phyloP scores from a whole-genome alignment of 2,329 filamentous ascomycete species.

The Lecanicillium sp. region DNA sequence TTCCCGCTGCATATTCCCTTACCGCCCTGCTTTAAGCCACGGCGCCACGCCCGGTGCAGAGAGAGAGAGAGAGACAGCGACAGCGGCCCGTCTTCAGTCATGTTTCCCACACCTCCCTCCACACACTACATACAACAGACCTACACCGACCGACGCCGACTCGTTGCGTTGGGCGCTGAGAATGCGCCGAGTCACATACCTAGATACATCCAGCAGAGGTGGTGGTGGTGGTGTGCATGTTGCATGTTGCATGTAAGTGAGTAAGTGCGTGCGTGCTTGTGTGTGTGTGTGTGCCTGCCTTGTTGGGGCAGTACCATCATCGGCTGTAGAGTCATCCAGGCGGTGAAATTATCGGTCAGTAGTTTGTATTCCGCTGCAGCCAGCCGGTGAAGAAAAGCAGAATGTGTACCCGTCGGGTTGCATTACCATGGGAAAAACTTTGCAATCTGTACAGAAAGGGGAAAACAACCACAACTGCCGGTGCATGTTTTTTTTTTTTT shows the following conservation, averaged over 20 bases:
- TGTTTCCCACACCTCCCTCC: neutral
- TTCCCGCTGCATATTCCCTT: too few relatives aligned
- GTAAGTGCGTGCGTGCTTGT: too few relatives aligned
- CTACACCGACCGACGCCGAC: neutral
- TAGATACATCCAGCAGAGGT: neutral
- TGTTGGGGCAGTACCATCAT: neutral
- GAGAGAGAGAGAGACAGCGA: too few relatives aligned
- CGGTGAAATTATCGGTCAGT: slow-evolving; percentile 6
- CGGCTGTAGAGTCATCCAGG: neutral
- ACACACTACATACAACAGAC: neutral
- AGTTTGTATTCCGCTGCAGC: neutral
- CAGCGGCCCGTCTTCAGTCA: slow-evolving; percentile 5
- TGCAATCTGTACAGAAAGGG: too few relatives aligned
- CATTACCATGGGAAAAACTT: too few relatives aligned
- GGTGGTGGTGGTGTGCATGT: neutral
- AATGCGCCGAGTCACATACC: slow-evolving; percentile 4
- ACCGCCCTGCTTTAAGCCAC: slow-evolving; percentile 9
- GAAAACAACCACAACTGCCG: too few relatives aligned
- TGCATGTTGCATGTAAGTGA: too few relatives aligned
- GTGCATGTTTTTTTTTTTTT: too few relatives aligned
- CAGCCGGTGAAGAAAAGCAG: neutral
- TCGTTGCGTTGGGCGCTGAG: slow-evolving; percentile 1
- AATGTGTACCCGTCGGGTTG: too few relatives aligned
- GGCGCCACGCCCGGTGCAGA: neutral
- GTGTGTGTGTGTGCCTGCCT: too few relatives aligned